Percentiles rank a stretch among this genome's conserved stretches.
Evolutionary conservation across 140 eudicot genomes (phyloP).

Genomic region (Stevia rebaudiana): DNA sequence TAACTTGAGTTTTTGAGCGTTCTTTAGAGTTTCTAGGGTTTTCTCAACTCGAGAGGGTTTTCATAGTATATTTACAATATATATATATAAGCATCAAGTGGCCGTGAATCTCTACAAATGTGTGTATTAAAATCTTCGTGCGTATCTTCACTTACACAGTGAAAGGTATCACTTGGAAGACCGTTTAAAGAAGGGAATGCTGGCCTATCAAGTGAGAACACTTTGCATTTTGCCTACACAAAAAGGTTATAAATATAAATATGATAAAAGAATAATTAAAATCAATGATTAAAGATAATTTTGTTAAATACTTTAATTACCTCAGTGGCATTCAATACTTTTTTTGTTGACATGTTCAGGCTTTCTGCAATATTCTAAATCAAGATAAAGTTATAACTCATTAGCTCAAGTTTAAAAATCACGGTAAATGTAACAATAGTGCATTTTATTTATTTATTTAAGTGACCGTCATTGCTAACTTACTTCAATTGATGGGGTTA

Average conservation of each 20-base stretch:
- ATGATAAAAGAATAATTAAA: conserved; percentile 12
- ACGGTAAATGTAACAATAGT: background rate
- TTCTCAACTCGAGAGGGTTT: too few relatives aligned
- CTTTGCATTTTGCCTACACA: conserved; percentile 70
- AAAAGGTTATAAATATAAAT: background rate
- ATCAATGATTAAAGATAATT: background rate
- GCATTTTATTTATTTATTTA: background rate
- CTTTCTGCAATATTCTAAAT: conserved; percentile 73
- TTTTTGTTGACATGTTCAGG: conserved; percentile 78
- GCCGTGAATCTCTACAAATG: too few relatives aligned
- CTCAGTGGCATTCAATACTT: conserved; percentile 93
- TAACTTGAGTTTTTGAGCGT: too few relatives aligned
- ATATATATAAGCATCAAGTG: too few relatives aligned
- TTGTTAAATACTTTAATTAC: conserved; percentile 33
- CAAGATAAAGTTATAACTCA: conserved; percentile 1
- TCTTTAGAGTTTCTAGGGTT: too few relatives aligned
- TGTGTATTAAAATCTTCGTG: too few relatives aligned
- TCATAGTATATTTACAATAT: too few relatives aligned
- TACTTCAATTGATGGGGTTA: conserved; percentile 78
- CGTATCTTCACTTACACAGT: conserved; percentile 70
- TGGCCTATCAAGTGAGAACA: conserved; percentile 78
- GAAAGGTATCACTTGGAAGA: conserved; percentile 77
- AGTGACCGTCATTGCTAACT: conserved; percentile 12
- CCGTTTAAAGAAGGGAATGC: conserved; percentile 73
- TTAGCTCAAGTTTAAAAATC: conserved; percentile 5